Percentiles rank a stretch among this genome's conserved stretches.
Conservation (phyloP, 768 basidiomycete genomes). For the Crassisporium funariophilum region DNA sequence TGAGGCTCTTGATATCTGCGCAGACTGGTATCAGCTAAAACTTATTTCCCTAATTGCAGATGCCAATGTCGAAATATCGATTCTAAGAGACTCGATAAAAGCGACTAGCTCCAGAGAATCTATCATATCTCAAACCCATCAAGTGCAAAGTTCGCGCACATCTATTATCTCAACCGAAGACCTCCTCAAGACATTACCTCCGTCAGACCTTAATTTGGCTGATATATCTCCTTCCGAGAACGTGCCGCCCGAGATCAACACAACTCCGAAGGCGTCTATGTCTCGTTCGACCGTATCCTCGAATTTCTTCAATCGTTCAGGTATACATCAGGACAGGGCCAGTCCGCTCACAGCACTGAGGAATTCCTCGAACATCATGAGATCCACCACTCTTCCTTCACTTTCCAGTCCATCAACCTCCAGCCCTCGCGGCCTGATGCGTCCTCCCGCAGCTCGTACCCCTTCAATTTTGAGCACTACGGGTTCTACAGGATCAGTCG, state of each 20-base stretch:
- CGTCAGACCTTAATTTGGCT: conserved; percentile 27
- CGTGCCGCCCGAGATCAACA: conserved; percentile 27
- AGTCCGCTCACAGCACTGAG: conserved; percentile 47
- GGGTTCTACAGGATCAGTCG: conserved; percentile 47
- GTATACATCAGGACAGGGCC: conserved; percentile 47
- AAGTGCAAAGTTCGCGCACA: conserved; percentile 11
- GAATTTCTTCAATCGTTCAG: conserved; percentile 51
- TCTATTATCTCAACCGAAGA: conserved; percentile 22
- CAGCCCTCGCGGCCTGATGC: conserved; percentile 52
- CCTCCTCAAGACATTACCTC: conserved; percentile 25
- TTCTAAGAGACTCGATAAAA: conserved; percentile 75
- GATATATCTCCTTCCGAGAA: conserved; percentile 28
- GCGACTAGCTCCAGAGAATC: conserved; percentile 29
- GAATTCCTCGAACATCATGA: conserved; percentile 43
- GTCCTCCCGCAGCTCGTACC: conserved; percentile 46
- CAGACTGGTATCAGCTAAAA: conserved; percentile 13
- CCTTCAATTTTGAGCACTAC: conserved; percentile 43
- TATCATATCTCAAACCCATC: conserved; percentile 20
- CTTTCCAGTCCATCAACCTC: conserved; percentile 43
- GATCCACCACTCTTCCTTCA: conserved; percentile 60
- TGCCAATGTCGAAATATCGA: conserved; percentile 80
- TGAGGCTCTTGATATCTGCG: conserved; percentile 29
- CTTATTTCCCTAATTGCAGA: conserved; percentile 62
- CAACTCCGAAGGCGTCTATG: conserved; percentile 40
- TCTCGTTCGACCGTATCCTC: conserved; percentile 45